Evolutionary conservation across 2,329 filamentous ascomycete species (phyloP).

Genomic region (Sarocladium kiliense): DNA sequence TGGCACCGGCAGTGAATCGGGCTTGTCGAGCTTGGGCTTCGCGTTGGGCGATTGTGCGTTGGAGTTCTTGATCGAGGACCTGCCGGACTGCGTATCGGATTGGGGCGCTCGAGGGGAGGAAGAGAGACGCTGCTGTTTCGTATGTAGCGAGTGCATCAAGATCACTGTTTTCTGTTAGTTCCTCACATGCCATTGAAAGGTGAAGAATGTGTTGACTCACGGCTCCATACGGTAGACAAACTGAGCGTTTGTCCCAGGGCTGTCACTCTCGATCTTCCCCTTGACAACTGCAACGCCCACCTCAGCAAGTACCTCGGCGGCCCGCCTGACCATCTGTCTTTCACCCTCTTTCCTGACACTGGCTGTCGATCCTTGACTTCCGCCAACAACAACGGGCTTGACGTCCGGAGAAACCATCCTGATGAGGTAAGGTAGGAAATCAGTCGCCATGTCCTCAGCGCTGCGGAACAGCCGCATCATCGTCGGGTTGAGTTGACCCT

Average conservation of each 20-base stretch:
- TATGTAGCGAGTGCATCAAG: conserved; percentile 77
- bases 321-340: conserved; percentile 71
- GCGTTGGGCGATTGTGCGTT: conserved; percentile 62
- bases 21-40: conserved; percentile 63
- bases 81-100: conserved; percentile 91
- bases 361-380: conserved; percentile 59
- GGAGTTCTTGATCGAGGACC: conserved; percentile 86
- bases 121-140: conserved; percentile 56
- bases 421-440: conserved; percentile 79
- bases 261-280: conserved; percentile 69
- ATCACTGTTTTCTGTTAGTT: conserved; percentile 33
- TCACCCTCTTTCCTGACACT: conserved; percentile 86
- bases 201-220: conserved; percentile 45
- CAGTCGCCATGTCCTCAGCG: conserved; percentile 68
- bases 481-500: conserved; percentile 64
- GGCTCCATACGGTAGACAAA: conserved; percentile 96
- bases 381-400: conserved; percentile 80
- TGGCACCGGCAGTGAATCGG: conserved; percentile 51
- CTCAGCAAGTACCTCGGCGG: conserved; percentile 77
- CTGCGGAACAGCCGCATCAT: conserved; percentile 76
- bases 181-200: too few relatives aligned
- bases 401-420: conserved; percentile 84
- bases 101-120: conserved; percentile 57
- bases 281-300: conserved; percentile 77
- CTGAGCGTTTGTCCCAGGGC: conserved; percentile 47